phyloP scores from a whole-genome alignment of 177 flowering plant species.

The Vitis hybrid region DNA sequence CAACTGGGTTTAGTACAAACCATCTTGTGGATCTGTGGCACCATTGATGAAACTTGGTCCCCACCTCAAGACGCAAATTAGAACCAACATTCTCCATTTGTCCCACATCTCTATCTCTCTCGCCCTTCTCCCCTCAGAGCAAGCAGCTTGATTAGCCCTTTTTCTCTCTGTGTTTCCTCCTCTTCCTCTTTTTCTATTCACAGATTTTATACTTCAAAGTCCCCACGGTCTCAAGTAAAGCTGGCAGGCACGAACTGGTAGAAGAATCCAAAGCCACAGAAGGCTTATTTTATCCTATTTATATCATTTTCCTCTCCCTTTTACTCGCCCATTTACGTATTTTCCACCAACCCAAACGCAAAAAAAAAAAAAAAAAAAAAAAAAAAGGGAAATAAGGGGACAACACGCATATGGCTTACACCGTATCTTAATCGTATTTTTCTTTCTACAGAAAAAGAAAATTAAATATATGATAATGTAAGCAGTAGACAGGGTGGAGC shows the following conservation, averaged over 20 bases:
- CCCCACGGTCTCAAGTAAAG: slow-evolving; percentile 26
- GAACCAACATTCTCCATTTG: slow-evolving; percentile 24
- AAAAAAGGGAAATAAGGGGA: too few relatives aligned
- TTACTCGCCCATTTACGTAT: neutral
- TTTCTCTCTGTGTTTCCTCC: neutral
- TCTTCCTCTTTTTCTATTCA: neutral
- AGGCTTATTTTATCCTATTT: neutral
- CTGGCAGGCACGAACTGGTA: slow-evolving; percentile 64
- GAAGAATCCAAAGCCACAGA: slow-evolving; percentile 72
- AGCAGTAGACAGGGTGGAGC: neutral
- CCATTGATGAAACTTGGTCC: slow-evolving; percentile 38
- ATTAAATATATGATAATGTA: neutral
- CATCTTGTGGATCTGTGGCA: slow-evolving; percentile 66
- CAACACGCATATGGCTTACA: too few relatives aligned
- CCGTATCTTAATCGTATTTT: neutral
- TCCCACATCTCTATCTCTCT: slow-evolving; percentile 22
- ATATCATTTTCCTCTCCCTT: neutral
- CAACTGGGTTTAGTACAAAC: slow-evolving; percentile 28
- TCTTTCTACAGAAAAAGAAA: neutral
- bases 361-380: too few relatives aligned
- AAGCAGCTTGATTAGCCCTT: neutral
- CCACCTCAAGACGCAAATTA: slow-evolving; percentile 42
- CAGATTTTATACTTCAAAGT: neutral
- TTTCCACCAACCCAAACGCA: too few relatives aligned
- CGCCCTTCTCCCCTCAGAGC: slow-evolving; percentile 7